Percentiles rank a stretch among this genome's conserved stretches.
phyloP scores from a whole-genome alignment of 345 rosid genomes.

The Trapa bicornis region DNA sequence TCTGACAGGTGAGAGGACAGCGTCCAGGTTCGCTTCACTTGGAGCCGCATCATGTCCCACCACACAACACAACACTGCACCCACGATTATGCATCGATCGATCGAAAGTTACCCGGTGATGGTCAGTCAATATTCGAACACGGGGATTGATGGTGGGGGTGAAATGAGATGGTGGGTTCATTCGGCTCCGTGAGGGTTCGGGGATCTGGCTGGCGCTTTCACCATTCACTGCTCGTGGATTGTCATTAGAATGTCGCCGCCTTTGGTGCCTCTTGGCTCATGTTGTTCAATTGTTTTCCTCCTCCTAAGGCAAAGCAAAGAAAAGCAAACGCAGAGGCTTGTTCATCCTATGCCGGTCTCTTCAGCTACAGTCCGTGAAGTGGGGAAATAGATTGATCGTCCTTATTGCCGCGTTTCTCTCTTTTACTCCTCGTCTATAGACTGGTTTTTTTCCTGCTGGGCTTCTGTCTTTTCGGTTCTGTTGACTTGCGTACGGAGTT shows the following conservation, averaged over 20 bases:
- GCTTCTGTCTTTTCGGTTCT: neutral
- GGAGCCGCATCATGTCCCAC: neutral
- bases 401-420: neutral
- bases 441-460: neutral
- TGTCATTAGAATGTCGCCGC: too few species aligned
- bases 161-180: too few species aligned
- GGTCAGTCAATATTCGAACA: too few species aligned
- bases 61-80: too few species aligned
- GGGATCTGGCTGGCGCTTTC: too few species aligned
- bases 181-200: too few species aligned
- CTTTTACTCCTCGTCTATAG: neutral
- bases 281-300: neutral
- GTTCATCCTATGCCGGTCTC: neutral
- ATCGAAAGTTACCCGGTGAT: neutral
- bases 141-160: too few species aligned
- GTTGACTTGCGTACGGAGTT: neutral
- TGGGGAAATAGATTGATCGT: neutral
- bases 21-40: slow-evolving; percentile 43
- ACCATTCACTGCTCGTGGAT: too few species aligned
- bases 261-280: too few species aligned
- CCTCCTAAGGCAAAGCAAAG: neutral
- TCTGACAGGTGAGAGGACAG: slow-evolving; percentile 2
- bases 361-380: neutral
- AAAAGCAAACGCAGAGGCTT: neutral
- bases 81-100: too few species aligned